Conservation (phyloP, 2,329 filamentous ascomycete genomes). For the Cladosporium sp. region DNA sequence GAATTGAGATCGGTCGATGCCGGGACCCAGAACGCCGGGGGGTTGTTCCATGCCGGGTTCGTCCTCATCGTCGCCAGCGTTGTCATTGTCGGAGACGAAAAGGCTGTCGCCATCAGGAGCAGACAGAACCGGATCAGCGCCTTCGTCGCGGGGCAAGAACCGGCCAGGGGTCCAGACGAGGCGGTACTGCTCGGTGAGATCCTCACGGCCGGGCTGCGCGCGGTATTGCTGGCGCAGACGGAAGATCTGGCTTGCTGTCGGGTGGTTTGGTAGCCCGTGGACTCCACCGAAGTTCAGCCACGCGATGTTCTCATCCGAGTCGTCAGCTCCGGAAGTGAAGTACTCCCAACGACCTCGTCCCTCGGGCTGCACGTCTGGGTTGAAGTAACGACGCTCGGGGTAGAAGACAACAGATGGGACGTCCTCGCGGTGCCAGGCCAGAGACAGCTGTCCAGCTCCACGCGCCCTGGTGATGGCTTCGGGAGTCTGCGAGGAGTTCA, state of each 20-base stretch:
- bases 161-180: slow-evolving; percentile 14
- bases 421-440: neutral
- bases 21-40: neutral
- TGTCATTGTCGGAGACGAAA: neutral
- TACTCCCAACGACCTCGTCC: slow-evolving; percentile 15
- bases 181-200: slow-evolving; percentile 13
- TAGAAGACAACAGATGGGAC: slow-evolving; percentile 6
- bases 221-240: slow-evolving; percentile 9
- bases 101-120: neutral
- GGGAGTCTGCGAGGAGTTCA: neutral
- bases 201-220: neutral
- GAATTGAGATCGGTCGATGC: neutral
- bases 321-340: slow-evolving; percentile 4
- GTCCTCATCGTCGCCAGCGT: neutral
- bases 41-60: neutral
- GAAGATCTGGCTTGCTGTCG: slow-evolving; percentile 15
- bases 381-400: slow-evolving; percentile 5
- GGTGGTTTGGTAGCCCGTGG: neutral
- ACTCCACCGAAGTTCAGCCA: slow-evolving; percentile 11
- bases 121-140: neutral
- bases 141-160: neutral
- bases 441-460: slow-evolving; percentile 3
- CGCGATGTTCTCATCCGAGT: slow-evolving; percentile 7
- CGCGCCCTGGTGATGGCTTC: slow-evolving; percentile 7
- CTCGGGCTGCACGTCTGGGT: slow-evolving; percentile 10